Conservation (phyloP, 306 rosid genomes). For the Begonia fuchsioides region DNA sequence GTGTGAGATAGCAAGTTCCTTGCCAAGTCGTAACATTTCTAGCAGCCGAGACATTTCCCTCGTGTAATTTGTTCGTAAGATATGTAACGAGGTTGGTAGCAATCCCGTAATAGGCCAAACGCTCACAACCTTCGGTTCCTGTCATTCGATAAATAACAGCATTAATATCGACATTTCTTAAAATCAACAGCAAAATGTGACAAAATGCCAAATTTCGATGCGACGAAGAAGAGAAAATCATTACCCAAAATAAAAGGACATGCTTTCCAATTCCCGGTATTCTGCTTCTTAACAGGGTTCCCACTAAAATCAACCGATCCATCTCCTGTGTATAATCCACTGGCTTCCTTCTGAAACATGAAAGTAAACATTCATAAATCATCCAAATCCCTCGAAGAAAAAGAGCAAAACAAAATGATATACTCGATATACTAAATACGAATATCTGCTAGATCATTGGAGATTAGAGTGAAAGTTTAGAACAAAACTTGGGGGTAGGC, state of each 20-base stretch:
- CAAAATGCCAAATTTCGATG: no score
- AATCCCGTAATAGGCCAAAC: conserved; percentile 13
- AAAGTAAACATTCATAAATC: no score
- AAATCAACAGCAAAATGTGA: neutral
- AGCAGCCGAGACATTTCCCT: conserved; percentile 9
- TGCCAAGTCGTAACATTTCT: conserved; percentile 8
- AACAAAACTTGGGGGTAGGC: no score
- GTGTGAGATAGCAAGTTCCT: conserved; percentile 11
- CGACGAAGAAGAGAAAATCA: no score
- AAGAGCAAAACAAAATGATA: no score
- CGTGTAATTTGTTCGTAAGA: conserved; percentile 4
- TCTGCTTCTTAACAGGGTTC: conserved; percentile 3
- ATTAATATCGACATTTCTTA: neutral
- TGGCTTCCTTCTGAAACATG: conserved; percentile 3
- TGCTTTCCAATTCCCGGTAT: conserved; percentile 11
- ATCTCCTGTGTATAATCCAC: conserved; percentile 9
- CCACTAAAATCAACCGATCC: conserved; percentile 7
- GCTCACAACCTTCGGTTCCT: conserved; percentile 11
- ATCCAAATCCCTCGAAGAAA: no score
- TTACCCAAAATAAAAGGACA: conserved; percentile 10
- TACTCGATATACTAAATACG: no score
- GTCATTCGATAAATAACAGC: neutral
- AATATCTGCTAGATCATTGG: no score
- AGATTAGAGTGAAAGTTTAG: no score
- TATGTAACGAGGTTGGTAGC: conserved; percentile 6